A percentile compares a stretch with the other conserved stretches of the same genome.
Conservation (phyloP, 75 land plant genomes). For the Larix kaempferi region DNA sequence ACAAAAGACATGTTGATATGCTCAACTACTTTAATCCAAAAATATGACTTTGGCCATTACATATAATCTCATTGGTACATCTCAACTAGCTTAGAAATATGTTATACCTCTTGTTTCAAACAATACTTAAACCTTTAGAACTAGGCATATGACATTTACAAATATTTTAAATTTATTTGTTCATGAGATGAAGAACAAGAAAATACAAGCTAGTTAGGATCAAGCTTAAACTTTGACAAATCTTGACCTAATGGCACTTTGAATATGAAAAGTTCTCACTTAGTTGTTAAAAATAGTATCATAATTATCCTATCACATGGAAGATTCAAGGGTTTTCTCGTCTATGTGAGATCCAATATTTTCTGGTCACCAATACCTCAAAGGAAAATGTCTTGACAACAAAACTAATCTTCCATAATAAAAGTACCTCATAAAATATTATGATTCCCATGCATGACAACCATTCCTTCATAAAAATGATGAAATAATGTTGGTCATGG, state of each 20-base stretch:
- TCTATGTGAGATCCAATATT: constrained; percentile 1
- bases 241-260: not conserved
- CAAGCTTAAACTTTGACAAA: constrained; percentile 1
- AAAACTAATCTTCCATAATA: constrained; percentile 36
- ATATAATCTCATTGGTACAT: not conserved
- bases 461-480: constrained; percentile 63
- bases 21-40: not conserved
- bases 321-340: constrained; percentile 4
- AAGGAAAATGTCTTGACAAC: constrained; percentile 7
- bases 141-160: too few relatives aligned
- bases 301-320: constrained; percentile 10
- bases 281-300: constrained; percentile 17
- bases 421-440: constrained; percentile 50
- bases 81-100: not conserved
- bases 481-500: constrained; percentile 43
- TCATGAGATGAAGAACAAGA: constrained; percentile 21
- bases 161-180: too few relatives aligned
- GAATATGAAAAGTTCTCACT: not conserved
- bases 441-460: constrained; percentile 70
- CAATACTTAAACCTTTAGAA: constrained; percentile 8
- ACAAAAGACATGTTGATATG: not conserved
- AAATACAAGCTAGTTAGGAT: not conserved
- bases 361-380: not conserved
- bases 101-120: constrained; percentile 6
- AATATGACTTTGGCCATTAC: not conserved